Base-by-base conservation (phyloP, 805 yeast species). In the Teunomyces funiuensis region DNA sequence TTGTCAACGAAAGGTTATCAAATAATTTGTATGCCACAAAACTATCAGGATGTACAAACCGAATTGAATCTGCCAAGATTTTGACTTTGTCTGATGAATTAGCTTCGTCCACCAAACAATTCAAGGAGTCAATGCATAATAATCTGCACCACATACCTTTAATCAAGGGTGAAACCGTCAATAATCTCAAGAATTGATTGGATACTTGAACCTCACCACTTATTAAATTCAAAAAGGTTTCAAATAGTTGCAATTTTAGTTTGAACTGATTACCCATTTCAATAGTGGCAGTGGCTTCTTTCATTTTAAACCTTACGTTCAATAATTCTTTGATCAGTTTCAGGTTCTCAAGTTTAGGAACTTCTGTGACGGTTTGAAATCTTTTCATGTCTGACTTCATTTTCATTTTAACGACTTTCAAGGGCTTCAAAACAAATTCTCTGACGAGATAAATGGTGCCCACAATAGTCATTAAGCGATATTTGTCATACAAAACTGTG, bases 151-250 rank as follows among this genome's bases (percentile, higher is more conserved):
- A 81, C 34, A 56, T 60, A 2, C 63, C 67, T 2, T 65, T 59
- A 2, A 65, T 46, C 0, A 72, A 61, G 1, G 85, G 82, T 0
- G 84, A 79, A 38, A 76, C 79, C 1, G 76, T 76, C 44, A 80
- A 65, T 3, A 74, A 40, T 37, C 85, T 61, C 3, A 66, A 39
- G 36, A 69, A 63, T 6, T 54, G 50, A 23, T 53, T 49, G 5
- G 37, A 34, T 2, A 65, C 13, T 4, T 20, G 26, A 5, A 43
- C 7, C 6, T 46, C 40, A 3, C 50, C 52, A 5, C 44, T 27
- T 5, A 41, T 30, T 6, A 45, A 16, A 7, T 36, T 27, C 6
- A 42, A 17, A 5, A 15, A n/a, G 7, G 42, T 6, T 17, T 54
- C 58, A 6, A 69, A 57, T 0, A 67, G 19, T 47, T 82, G 85